Evolutionary conservation across 2,329 filamentous ascomycete genomes (phyloP).

Genomic region (Dothiorella sarmentorum): DNA sequence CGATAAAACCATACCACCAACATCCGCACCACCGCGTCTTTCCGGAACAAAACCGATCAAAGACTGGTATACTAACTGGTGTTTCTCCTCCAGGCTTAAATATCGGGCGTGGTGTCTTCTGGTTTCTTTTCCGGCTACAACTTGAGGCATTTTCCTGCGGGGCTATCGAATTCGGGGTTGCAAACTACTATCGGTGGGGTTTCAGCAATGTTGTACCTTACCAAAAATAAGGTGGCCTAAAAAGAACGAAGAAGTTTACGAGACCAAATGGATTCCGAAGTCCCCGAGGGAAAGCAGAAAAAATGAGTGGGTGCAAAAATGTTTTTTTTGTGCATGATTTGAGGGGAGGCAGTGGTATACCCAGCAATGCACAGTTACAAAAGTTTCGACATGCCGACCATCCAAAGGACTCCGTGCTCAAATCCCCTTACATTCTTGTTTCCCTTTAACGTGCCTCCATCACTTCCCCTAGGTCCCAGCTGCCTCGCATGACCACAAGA

Average conservation of each 20-base stretch:
- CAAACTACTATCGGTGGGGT: conserved; percentile 7
- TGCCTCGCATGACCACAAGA: too few species aligned
- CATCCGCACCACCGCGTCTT: neutral
- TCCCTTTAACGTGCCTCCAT: neutral
- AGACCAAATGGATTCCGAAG: conserved; percentile 16
- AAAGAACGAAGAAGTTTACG: conserved; percentile 16
- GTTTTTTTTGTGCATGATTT: conserved; percentile 7
- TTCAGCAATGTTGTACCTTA: conserved; percentile 19
- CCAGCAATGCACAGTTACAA: conserved; percentile 19
- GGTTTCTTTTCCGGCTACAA: conserved; percentile 18
- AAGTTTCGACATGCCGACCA: conserved; percentile 4
- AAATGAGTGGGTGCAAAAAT: conserved; percentile 8
- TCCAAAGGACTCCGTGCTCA: neutral
- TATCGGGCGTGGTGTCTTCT: conserved; percentile 11
- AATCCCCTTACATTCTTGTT: neutral
- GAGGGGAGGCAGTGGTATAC: conserved; percentile 15
- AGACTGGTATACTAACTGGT: neutral
- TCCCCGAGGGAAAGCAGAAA: neutral
- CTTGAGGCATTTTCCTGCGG: conserved; percentile 19
- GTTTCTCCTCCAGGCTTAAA: conserved; percentile 9
- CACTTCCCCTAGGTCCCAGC: neutral
- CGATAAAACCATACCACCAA: conserved; percentile 23
- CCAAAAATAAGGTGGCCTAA: conserved; percentile 18
- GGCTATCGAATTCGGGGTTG: conserved; percentile 16
- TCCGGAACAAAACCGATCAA: neutral